Base-by-base conservation (phyloP, 75 land plant genomes). In the Azolla pinnata region DNA sequence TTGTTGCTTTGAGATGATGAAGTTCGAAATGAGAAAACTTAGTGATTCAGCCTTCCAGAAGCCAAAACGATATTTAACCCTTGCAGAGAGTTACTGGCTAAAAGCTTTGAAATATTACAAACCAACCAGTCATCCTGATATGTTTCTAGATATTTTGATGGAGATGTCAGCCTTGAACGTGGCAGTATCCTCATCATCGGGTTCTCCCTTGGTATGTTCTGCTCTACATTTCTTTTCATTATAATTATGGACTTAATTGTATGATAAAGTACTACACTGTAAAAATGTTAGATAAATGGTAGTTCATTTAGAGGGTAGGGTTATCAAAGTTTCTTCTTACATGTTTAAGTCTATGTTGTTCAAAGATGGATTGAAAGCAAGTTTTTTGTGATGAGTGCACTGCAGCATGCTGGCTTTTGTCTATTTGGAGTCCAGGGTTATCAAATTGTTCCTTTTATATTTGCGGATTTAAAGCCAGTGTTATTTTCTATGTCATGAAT, bases 1-100 rank as follows among this genome's bases (percentile, higher is more conserved):
- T 63, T 73, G 79, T 63, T 86, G 83, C 64, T 67, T 83, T 33
- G 79, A 66, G 54, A 68, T 73, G 51, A 54, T 86, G 66, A 73
- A 75, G 17, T 48, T 64, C 25, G 69, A 83, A 49, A 29, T 53
- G 0, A 75, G 62, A 30, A 77, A 66, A 47, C 33, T 32, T 1
- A 70, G 44, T 29, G 79, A 81, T 24, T 71, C 49, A 32, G 66
- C 42, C 33, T 55, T 74, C 32, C 97, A 82, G 46, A 64, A 78
- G 70, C 70, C 71, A 19, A 95, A 80, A 65, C 84, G 80, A 33
- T 82, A 86, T 72, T 83, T 83, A 27, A 81, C 90, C 38, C 62
- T 93, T 46, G 96, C 99, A 27, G 91, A 86, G 34, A 85, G 76
- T 29, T 77, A 86, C 54, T 89, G 87, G 88, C 80, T 79, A 61